Evolutionary conservation across 202 grass and related monocot species (phyloP).

Genomic region (Schoenoplectus triqueter): DNA sequence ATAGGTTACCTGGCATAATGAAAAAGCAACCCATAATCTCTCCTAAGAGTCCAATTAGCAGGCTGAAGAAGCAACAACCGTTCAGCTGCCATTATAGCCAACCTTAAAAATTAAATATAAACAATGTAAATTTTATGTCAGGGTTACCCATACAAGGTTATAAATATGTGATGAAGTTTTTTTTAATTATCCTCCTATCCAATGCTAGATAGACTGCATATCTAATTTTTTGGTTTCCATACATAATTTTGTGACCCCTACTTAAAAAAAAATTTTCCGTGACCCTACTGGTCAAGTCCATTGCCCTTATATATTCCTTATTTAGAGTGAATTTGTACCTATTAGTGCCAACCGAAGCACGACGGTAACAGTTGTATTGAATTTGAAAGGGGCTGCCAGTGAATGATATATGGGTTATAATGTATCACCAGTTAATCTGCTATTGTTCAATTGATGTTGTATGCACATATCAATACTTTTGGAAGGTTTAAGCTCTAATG

Average conservation of each 20-base stretch:
- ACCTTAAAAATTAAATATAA: constrained; percentile 38
- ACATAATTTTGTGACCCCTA: constrained; percentile 24
- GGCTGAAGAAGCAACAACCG: constrained; percentile 52
- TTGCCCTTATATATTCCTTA: constrained; percentile 22
- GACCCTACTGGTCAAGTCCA: constrained; percentile 15
- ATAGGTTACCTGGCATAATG: constrained; percentile 46
- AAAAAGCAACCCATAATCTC: constrained; percentile 52
- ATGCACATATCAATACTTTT: constrained; percentile 32
- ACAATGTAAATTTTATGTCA: neutral
- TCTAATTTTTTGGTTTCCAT: constrained; percentile 11
- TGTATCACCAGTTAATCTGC: constrained; percentile 31
- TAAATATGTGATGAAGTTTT: neutral
- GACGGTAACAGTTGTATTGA: too few relatives aligned
- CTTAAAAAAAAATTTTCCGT: too few relatives aligned
- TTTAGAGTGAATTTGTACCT: constrained; percentile 35
- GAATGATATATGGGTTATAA: too few relatives aligned
- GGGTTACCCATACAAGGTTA: neutral
- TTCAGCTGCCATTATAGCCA: constrained; percentile 52
- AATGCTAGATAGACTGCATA: constrained; percentile 19
- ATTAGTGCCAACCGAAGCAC: constrained; percentile 26
- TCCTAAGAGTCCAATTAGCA: constrained; percentile 50
- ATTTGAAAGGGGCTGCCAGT: too few relatives aligned
- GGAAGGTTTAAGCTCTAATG: constrained; percentile 32
- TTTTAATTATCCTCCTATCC: neutral
- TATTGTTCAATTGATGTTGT: constrained; percentile 37